Evolutionary conservation across 164 flowering plant genomes (phyloP).

Genomic region (Berberis vulgaris): DNA sequence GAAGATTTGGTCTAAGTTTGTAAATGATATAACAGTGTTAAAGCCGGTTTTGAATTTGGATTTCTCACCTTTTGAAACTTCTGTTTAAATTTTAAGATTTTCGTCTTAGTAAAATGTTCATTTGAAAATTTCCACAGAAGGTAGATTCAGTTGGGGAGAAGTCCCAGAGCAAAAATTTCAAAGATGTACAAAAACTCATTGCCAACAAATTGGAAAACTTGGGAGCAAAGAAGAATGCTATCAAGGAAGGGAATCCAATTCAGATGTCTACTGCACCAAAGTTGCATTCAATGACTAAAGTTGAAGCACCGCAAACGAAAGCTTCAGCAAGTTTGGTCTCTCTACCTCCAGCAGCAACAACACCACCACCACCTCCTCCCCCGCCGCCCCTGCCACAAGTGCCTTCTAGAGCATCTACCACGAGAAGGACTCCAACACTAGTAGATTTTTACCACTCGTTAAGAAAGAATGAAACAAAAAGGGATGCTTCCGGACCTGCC

Average conservation of each 20-base stretch:
- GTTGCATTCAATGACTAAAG: conserved; percentile 2
- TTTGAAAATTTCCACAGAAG: conserved; percentile 13
- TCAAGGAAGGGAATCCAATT: conserved; percentile 7
- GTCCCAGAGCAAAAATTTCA: conserved; percentile 26
- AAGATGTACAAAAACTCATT: conserved; percentile 43
- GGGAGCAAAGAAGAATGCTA: conserved; percentile 17
- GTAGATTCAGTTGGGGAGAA: conserved; percentile 21
- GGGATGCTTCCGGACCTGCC: conserved; percentile 15
- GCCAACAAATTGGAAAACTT: conserved; percentile 33
- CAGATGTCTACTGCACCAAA: conserved; percentile 13
- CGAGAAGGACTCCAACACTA: conserved; percentile 34
- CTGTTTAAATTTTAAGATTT: background rate
- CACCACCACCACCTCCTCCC: conserved; percentile 7
- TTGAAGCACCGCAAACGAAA: conserved; percentile 13
- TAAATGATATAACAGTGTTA: too few species aligned
- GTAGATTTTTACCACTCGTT: conserved; percentile 39
- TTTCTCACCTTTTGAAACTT: background rate
- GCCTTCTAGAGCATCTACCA: conserved; percentile 20
- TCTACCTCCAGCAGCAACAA: background rate
- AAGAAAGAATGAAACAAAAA: conserved; percentile 32
- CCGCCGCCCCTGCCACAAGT: conserved; percentile 31
- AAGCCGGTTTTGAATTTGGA: too few species aligned
- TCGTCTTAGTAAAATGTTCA: background rate
- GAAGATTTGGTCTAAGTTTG: too few species aligned
- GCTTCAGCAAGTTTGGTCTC: conserved; percentile 6